Percentiles rank a stretch among this genome's conserved stretches.
phyloP scores from a whole-genome alignment of 2,329 filamentous ascomycete genomes.

The Arachnomyces sp. region DNA sequence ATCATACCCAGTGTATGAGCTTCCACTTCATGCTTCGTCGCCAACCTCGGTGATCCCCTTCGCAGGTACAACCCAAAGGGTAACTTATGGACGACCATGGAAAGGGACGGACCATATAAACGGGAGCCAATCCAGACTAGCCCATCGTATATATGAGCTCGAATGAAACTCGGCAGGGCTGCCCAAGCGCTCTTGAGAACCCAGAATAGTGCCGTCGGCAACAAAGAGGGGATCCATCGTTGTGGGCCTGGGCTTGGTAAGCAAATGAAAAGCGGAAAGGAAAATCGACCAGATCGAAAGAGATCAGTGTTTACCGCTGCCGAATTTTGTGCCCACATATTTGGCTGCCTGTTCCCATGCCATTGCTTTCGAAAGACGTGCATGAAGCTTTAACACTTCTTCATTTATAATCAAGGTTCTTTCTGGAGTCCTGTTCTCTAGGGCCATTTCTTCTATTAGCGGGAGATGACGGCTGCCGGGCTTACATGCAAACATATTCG shows the following conservation, averaged over 20 bases:
- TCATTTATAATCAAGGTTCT: slow-evolving; percentile 3
- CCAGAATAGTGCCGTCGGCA: not conserved
- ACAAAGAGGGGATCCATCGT: not conserved
- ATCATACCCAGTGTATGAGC: slow-evolving; percentile 8
- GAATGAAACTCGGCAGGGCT: slow-evolving; percentile 3
- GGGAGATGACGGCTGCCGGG: not conserved
- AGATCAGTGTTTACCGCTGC: not conserved
- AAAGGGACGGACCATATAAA: slow-evolving; percentile 9
- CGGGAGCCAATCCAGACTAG: slow-evolving; percentile 5
- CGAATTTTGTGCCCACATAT: slow-evolving; percentile 2
- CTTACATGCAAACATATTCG: not conserved
- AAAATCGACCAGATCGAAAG: not conserved
- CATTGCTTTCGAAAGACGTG: slow-evolving; percentile 4
- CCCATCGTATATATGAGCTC: slow-evolving; percentile 5
- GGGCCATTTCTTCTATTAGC: not conserved
- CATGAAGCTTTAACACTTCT: slow-evolving; percentile 6
- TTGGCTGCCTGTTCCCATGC: slow-evolving; percentile 6
- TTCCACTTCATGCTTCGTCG: slow-evolving; percentile 7
- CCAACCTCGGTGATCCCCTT: slow-evolving; percentile 4
- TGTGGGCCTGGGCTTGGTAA: not conserved
- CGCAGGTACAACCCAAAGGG: slow-evolving; percentile 14
- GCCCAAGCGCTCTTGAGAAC: slow-evolving; percentile 2
- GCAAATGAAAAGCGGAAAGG: not conserved
- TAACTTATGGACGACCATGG: slow-evolving; percentile 9
- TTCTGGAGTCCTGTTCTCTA: slow-evolving; percentile 8